Evolutionary conservation across 352 stramenopile species (phyloP).

Genomic region (Phytophthora meadii): DNA sequence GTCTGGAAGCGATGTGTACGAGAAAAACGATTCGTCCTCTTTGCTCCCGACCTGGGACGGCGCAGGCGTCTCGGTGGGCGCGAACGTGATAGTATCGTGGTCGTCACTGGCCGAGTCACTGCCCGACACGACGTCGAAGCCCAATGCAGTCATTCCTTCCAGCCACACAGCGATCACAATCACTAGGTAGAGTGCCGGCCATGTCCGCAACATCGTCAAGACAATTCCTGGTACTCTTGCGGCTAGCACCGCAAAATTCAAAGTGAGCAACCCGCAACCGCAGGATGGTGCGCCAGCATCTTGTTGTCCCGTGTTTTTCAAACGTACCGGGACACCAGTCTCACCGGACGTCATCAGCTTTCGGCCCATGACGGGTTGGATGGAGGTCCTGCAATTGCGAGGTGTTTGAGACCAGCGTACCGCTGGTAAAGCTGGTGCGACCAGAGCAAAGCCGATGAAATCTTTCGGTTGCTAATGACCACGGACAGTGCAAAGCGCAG

Average conservation of each 20-base stretch:
- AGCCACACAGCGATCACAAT: constrained; percentile 5
- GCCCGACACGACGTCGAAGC: not conserved
- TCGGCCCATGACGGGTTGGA: constrained; percentile 8
- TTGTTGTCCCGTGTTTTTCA: constrained; percentile 16
- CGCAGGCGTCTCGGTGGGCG: not conserved
- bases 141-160: not conserved
- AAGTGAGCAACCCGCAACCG: constrained; percentile 27
- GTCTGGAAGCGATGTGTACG: constrained; percentile 26
- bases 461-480: constrained; percentile 9
- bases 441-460: constrained; percentile 31
- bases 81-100: not conserved
- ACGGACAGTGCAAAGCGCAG: constrained; percentile 13
- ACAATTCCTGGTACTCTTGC: constrained; percentile 18
- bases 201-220: constrained; percentile 30
- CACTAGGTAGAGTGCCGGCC: constrained; percentile 11
- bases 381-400: constrained; percentile 5
- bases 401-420: constrained; percentile 15
- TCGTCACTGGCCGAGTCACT: constrained; percentile 1
- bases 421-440: constrained; percentile 29
- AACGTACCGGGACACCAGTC: not conserved
- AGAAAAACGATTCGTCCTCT: constrained; percentile 29
- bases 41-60: constrained; percentile 10
- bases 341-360: constrained; percentile 12
- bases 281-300: constrained; percentile 18
- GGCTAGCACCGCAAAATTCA: constrained; percentile 26